phyloP scores from a whole-genome alignment of 164 flowering plant species.

The Piper longum region DNA sequence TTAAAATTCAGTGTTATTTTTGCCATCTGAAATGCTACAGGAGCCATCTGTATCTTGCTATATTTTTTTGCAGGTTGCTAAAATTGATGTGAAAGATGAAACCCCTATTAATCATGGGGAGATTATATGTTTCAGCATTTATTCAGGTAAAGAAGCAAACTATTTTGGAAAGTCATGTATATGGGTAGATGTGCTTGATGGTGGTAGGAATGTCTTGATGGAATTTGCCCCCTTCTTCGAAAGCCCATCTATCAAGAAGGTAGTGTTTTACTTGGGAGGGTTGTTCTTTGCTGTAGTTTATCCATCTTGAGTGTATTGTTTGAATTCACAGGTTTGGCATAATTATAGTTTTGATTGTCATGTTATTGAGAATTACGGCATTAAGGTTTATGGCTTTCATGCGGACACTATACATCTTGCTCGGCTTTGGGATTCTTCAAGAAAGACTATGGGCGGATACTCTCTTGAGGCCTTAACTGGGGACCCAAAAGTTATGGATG shows the following conservation, averaged over 20 bases:
- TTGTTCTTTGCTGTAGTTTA: background rate
- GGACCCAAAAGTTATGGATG: constrained; percentile 39
- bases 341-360: constrained; percentile 94
- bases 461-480: constrained; percentile 89
- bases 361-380: constrained; percentile 70
- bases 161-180: constrained; percentile 75
- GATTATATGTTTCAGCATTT: constrained; percentile 87
- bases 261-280: constrained; percentile 3
- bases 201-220: constrained; percentile 48
- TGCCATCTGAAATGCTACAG: too few species aligned
- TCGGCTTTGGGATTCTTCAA: constrained; percentile 89
- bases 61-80: constrained; percentile 44
- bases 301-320: background rate
- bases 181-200: constrained; percentile 98
- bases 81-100: constrained; percentile 77
- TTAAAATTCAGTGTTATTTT: too few species aligned
- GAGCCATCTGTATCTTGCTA: too few species aligned
- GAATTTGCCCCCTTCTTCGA: constrained; percentile 78
- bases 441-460: constrained; percentile 71
- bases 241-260: constrained; percentile 69
- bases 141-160: constrained; percentile 59
- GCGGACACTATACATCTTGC: constrained; percentile 97
- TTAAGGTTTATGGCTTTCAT: constrained; percentile 71
- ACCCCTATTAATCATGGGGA: constrained; percentile 95
- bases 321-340: constrained; percentile 80